phyloP scores from a whole-genome alignment of 139 green algal species.

The Chlorella sp. region DNA sequence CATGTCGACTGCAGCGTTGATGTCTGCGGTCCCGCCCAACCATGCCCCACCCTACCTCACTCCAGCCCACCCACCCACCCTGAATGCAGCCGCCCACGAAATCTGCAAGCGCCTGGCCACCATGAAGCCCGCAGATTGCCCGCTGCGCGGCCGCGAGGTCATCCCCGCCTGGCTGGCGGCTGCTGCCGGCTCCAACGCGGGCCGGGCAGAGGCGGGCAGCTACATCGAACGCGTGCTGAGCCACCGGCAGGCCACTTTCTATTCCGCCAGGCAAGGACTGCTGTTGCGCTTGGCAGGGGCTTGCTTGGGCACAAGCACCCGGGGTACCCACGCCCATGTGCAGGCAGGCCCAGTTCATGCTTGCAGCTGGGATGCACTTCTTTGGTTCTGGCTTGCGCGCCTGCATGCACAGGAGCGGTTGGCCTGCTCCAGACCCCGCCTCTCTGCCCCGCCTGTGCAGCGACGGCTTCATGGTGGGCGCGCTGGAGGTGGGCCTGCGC shows the following conservation, averaged over 20 bases:
- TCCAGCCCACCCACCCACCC: too few relatives aligned
- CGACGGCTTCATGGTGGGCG: conserved; percentile 47
- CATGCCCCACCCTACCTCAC: too few relatives aligned
- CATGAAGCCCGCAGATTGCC: not conserved
- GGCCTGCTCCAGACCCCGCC: too few relatives aligned
- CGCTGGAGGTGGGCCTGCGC: conserved; percentile 29
- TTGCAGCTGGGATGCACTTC: not conserved
- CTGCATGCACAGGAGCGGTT: not conserved
- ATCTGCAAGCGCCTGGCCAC: conserved; percentile 26
- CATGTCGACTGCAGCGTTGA: too few relatives aligned
- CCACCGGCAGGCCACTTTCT: conserved; percentile 11
- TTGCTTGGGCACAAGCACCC: not conserved
- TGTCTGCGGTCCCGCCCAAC: too few relatives aligned
- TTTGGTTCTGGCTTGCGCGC: not conserved
- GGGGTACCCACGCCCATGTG: too few relatives aligned
- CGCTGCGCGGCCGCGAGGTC: conserved; percentile 27
- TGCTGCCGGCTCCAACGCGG: not conserved
- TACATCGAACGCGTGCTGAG: conserved; percentile 31
- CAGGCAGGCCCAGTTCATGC: not conserved
- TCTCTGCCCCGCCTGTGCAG: not conserved
- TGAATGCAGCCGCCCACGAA: conserved; percentile 9
- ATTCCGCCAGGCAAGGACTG: conserved; percentile 10
- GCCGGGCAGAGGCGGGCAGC: conserved; percentile 27
- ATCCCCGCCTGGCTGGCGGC: conserved; percentile 39
- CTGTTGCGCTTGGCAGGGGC: not conserved